Conservation (phyloP, 1,284 basidiomycete species). For the Cryptococcus floricola region DNA sequence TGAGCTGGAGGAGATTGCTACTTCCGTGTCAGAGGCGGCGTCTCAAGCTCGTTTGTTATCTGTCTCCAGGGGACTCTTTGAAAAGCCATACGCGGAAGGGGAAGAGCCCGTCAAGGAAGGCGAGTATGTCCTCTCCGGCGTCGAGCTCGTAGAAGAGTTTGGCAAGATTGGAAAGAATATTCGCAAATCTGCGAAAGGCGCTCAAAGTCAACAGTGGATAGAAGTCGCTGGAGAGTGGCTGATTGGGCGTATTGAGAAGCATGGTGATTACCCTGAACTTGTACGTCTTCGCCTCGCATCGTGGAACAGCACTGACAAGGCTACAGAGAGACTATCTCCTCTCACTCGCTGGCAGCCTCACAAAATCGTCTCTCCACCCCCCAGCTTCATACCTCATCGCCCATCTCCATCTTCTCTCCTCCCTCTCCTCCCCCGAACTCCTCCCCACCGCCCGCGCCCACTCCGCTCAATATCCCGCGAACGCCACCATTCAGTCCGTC, state of each 20-base stretch:
- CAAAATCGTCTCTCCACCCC: conserved; percentile 31
- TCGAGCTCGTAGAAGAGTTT: conserved; percentile 37
- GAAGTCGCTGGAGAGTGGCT: conserved; percentile 40
- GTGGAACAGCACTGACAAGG: background rate
- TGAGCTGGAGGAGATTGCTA: conserved; percentile 23
- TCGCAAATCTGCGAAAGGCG: conserved; percentile 20
- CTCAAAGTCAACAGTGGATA: conserved; percentile 23
- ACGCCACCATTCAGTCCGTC: conserved; percentile 27
- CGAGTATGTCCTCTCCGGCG: conserved; percentile 20
- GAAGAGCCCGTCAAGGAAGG: conserved; percentile 11
- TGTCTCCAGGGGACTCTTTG: conserved; percentile 37
- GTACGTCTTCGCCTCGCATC: conserved; percentile 17
- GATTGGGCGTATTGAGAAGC: conserved; percentile 22
- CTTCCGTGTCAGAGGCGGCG: conserved; percentile 26
- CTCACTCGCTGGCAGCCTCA: conserved; percentile 30
- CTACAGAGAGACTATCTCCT: conserved; percentile 31
- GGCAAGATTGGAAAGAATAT: conserved; percentile 41
- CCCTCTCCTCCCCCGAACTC: background rate
- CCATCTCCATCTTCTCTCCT: conserved; percentile 28
- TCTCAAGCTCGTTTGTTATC: conserved; percentile 29
- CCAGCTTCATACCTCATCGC: conserved; percentile 30
- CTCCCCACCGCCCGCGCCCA: conserved; percentile 21
- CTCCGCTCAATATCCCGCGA: conserved; percentile 27
- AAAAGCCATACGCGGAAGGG: conserved; percentile 38
- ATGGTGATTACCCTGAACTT: conserved; percentile 27